Conservation (phyloP, 2,329 filamentous ascomycete species). For the Colletotrichum lupini region DNA sequence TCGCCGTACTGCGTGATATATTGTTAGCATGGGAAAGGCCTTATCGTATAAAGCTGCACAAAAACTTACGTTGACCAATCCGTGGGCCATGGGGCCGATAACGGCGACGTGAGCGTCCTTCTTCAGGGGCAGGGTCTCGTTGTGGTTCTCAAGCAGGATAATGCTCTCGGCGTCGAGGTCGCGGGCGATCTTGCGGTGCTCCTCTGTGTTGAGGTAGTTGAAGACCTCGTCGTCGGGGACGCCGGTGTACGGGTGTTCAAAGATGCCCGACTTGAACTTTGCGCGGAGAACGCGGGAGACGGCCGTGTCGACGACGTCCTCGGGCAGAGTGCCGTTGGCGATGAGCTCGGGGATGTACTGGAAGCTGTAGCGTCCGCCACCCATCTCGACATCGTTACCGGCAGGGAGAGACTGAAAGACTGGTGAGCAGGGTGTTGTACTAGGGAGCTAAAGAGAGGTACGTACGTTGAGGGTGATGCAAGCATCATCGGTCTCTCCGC, state of each 20-base stretch:
- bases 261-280: slow-evolving; percentile 78
- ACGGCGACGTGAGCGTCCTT: slow-evolving; percentile 77
- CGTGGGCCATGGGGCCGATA: slow-evolving; percentile 80
- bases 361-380: slow-evolving; percentile 78
- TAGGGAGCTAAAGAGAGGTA: not conserved
- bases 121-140: slow-evolving; percentile 62
- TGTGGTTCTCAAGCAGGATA: slow-evolving; percentile 69
- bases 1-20: slow-evolving; percentile 68
- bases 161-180: slow-evolving; percentile 74
- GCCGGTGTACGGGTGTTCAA: slow-evolving; percentile 75
- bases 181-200: slow-evolving; percentile 67
- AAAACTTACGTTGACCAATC: slow-evolving; percentile 72
- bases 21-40: not conserved
- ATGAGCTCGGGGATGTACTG: slow-evolving; percentile 74
- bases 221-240: slow-evolving; percentile 65
- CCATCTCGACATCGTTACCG: slow-evolving; percentile 82
- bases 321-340: slow-evolving; percentile 68
- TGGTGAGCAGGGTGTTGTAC: slow-evolving; percentile 8
- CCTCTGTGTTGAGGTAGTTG: slow-evolving; percentile 70
- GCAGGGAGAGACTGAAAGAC: slow-evolving; percentile 65
- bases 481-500: slow-evolving; percentile 70
- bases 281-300: slow-evolving; percentile 73
- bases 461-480: slow-evolving; percentile 69
- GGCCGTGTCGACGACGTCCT: slow-evolving; percentile 71
- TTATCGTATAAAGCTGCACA: not conserved